Conservation (phyloP, 768 basidiomycete genomes). For the Boletales sp. region DNA sequence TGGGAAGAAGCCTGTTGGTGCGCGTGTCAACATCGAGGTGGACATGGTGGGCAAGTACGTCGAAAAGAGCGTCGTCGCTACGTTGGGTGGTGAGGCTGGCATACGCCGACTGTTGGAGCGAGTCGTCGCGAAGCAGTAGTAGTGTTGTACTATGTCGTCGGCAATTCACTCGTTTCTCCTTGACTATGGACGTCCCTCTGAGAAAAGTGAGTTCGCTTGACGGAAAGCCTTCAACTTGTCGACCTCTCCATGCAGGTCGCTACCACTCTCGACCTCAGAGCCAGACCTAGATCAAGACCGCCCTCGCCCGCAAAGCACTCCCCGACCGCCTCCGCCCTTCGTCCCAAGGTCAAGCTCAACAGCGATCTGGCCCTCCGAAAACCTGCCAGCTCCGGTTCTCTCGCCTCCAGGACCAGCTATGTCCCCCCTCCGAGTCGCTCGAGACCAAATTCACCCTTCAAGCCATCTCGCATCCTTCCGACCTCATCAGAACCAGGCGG, state of each 20-base stretch:
- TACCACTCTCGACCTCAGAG: conserved; percentile 45
- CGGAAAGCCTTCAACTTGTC: conserved; percentile 1
- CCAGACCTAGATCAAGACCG: conserved; percentile 39
- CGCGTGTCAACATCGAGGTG: conserved; percentile 90
- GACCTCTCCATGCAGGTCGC: conserved; percentile 42
- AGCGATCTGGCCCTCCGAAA: conserved; percentile 43
- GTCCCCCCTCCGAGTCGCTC: conserved; percentile 41
- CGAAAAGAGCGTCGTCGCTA: conserved; percentile 73
- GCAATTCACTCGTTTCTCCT: neutral
- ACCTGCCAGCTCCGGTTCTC: conserved; percentile 20
- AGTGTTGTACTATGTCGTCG: neutral
- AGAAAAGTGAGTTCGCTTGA: conserved; percentile 41
- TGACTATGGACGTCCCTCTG: conserved; percentile 36
- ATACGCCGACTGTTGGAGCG: conserved; percentile 52
- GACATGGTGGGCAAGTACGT: conserved; percentile 95
- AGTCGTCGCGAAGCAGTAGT: conserved; percentile 39
- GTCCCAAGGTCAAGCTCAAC: conserved; percentile 63
- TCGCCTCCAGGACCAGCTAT: conserved; percentile 13
- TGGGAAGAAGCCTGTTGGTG: conserved; percentile 66
- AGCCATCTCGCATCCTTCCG: conserved; percentile 33
- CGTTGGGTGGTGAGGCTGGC: conserved; percentile 53
- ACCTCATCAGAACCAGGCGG: conserved; percentile 27
- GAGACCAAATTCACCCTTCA: conserved; percentile 37
- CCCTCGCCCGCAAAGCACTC: conserved; percentile 45
- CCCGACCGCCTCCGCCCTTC: conserved; percentile 23